phyloP scores from a whole-genome alignment of 2,329 filamentous ascomycete genomes.

The Pseudopithomyces chartarum region DNA sequence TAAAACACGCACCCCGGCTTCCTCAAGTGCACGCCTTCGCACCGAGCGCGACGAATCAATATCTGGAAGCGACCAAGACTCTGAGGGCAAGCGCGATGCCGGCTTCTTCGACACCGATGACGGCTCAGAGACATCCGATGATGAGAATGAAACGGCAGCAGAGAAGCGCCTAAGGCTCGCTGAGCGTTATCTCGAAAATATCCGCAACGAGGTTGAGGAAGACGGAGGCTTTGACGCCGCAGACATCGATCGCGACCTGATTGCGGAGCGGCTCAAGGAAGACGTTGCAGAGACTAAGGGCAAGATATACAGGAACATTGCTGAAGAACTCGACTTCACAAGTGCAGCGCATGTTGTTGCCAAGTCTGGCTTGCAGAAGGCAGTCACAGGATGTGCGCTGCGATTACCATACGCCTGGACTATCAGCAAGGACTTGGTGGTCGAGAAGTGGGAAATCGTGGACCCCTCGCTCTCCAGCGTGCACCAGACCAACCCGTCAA shows the following conservation, averaged over 20 bases:
- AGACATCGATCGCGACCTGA: slow-evolving; percentile 89
- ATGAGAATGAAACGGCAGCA: slow-evolving; percentile 84
- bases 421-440: slow-evolving; percentile 78
- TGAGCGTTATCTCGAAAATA: slow-evolving; percentile 90
- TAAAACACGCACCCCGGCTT: slow-evolving; percentile 63
- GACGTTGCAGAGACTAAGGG: slow-evolving; percentile 93
- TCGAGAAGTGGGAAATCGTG: slow-evolving; percentile 91
- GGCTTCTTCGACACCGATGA: slow-evolving; percentile 44
- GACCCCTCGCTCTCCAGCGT: slow-evolving; percentile 42
- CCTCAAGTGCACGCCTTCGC: slow-evolving; percentile 51
- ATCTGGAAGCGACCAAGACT: slow-evolving; percentile 75
- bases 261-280: slow-evolving; percentile 83
- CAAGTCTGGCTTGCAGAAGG: slow-evolving; percentile 76
- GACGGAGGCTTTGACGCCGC: slow-evolving; percentile 90
- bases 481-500: slow-evolving; percentile 25
- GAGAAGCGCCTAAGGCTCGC: slow-evolving; percentile 86
- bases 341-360: slow-evolving; percentile 73
- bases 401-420: slow-evolving; percentile 85
- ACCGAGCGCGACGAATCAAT: slow-evolving; percentile 75
- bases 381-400: slow-evolving; percentile 79
- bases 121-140: slow-evolving; percentile 65
- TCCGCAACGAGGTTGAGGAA: slow-evolving; percentile 74
- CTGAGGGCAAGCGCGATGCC: slow-evolving; percentile 63
- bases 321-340: slow-evolving; percentile 71
- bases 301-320: slow-evolving; percentile 81